phyloP scores from a whole-genome alignment of 2,329 filamentous ascomycete species.

The Byssochlamys sp. region DNA sequence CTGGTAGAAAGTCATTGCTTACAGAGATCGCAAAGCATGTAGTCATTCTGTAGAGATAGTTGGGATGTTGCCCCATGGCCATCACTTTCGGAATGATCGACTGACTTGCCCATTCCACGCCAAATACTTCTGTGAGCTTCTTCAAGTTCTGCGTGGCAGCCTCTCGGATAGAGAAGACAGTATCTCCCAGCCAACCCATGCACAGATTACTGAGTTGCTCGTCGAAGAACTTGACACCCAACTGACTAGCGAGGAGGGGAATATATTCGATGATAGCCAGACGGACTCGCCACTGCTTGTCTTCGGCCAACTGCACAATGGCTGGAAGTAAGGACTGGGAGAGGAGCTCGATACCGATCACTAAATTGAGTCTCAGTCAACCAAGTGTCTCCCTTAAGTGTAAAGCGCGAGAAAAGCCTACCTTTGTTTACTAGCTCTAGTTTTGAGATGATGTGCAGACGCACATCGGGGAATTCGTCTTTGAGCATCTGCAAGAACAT shows the following conservation, averaged over 20 bases:
- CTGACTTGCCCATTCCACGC: conserved; percentile 91
- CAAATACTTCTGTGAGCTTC: conserved; percentile 97
- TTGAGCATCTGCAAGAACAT: conserved; percentile 99
- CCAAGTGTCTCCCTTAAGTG: not conserved
- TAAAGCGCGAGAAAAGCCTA: conserved; percentile 31
- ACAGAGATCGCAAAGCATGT: conserved; percentile 99
- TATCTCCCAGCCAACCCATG: conserved; percentile 98
- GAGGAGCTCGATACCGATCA: conserved; percentile 93
- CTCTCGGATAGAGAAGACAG: conserved; percentile 96
- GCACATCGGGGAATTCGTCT: conserved; percentile 96
- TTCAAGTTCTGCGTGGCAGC: conserved; percentile 94
- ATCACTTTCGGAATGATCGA: conserved; percentile 98
- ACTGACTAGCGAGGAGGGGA: conserved; percentile 83
- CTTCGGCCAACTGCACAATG: conserved; percentile 92
- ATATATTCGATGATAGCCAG: conserved; percentile 99
- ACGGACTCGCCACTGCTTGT: conserved; percentile 98
- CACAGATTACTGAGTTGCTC: conserved; percentile 91
- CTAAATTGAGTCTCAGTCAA: conserved; percentile 36
- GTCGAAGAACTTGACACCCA: conserved; percentile 95
- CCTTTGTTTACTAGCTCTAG: conserved; percentile 95
- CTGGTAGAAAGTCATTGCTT: conserved; percentile 35
- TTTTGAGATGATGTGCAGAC: conserved; percentile 99
- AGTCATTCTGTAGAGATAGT: conserved; percentile 99
- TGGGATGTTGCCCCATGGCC: conserved; percentile 94
- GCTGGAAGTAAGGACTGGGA: conserved; percentile 93